Evolutionary conservation across 768 basidiomycete species (phyloP).

Genomic region (Collybiopsis confluens): DNA sequence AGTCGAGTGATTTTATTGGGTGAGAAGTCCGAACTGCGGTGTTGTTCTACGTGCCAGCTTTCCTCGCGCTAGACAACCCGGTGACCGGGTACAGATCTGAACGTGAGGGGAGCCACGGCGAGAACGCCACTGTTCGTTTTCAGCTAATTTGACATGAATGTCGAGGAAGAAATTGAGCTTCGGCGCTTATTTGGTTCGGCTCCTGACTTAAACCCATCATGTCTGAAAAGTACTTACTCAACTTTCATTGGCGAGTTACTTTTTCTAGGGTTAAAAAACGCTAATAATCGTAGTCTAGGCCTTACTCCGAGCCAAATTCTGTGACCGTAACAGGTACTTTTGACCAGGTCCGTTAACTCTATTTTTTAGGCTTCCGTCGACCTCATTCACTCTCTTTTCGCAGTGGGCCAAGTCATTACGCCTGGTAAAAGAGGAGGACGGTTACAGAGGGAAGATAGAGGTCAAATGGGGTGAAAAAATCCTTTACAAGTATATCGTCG

Average conservation of each 20-base stretch:
- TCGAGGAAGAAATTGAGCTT: too few relatives aligned
- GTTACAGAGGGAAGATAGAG: constrained; percentile 50
- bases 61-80: too few relatives aligned
- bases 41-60: too few relatives aligned
- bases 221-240: background rate
- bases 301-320: constrained; percentile 44
- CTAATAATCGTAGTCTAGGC: constrained; percentile 38
- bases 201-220: background rate
- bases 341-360: constrained; percentile 55
- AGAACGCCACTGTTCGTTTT: too few relatives aligned
- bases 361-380: background rate
- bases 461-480: constrained; percentile 64
- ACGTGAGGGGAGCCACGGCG: too few relatives aligned
- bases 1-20: too few relatives aligned
- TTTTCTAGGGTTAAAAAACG: constrained; percentile 1
- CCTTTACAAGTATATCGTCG: constrained; percentile 78
- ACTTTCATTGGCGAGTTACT: background rate
- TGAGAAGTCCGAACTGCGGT: too few relatives aligned
- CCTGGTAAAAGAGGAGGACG: constrained; percentile 47
- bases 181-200: constrained; percentile 4
- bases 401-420: constrained; percentile 61
- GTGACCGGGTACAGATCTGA: too few relatives aligned
- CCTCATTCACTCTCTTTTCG: constrained; percentile 7
- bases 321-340: constrained; percentile 78
- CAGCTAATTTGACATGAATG: too few relatives aligned